phyloP scores from a whole-genome alignment of 202 grass and related monocot genomes.

The Hordeum pubiflorum region DNA sequence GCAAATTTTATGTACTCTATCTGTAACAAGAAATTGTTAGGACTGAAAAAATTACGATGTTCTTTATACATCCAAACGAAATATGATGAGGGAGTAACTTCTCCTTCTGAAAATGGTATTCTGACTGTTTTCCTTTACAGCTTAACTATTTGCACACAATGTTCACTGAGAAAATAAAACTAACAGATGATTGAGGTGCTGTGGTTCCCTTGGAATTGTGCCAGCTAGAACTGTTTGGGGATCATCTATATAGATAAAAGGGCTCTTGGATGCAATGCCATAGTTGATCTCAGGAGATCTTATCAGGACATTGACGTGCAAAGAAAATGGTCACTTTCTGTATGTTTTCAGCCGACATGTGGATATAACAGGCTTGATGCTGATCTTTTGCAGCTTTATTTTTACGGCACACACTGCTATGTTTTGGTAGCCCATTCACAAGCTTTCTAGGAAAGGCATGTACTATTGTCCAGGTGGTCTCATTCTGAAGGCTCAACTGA shows the following conservation, averaged over 20 bases:
- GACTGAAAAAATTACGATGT: not conserved
- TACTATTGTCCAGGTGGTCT: conserved; percentile 25
- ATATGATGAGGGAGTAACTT: not conserved
- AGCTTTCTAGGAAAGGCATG: conserved; percentile 26
- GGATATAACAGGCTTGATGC: conserved; percentile 13
- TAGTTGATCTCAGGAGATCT: conserved; percentile 17
- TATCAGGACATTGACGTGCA: conserved; percentile 8
- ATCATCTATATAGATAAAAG: not conserved
- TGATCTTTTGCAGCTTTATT: conserved; percentile 17
- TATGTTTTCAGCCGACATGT: conserved; percentile 26
- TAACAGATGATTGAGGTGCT: not conserved
- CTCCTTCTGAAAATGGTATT: not conserved
- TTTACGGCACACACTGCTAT: conserved; percentile 12
- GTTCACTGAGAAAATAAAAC: not conserved
- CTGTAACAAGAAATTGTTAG: not conserved
- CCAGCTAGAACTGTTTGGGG: conserved; percentile 7
- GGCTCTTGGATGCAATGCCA: not conserved
- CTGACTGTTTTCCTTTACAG: not conserved
- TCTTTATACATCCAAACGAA: not conserved
- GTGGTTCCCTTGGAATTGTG: not conserved
- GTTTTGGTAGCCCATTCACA: conserved; percentile 37
- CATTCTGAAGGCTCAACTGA: conserved; percentile 25
- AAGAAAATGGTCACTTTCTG: conserved; percentile 28
- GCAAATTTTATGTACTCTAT: not conserved
- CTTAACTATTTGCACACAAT: not conserved